Base-by-base conservation (phyloP, 257 asterid species). In the Solanum etuberosum region DNA sequence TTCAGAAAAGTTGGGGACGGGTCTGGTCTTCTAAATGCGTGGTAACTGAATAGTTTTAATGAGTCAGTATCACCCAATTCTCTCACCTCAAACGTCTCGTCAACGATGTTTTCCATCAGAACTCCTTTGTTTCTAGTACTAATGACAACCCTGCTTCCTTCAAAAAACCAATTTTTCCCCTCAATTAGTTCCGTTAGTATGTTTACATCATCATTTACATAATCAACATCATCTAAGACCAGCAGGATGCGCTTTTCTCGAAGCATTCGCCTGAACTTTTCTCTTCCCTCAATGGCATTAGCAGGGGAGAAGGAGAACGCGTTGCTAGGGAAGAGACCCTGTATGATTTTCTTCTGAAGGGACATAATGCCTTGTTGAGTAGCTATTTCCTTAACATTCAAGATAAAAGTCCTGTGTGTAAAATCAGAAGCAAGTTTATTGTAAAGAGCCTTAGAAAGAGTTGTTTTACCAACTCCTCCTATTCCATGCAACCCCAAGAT, bases 381-480 rank as follows among this genome's bases (percentile, higher is more conserved):
- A 54, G 37, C 73, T 37, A 38, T 89, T 80, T 90, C 92, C 40
- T 89, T 84, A 32, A 88, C 92, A 35, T 84, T 83, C 83, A 71
- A 86, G 73, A 90, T 76, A 83, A 90, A 90, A 76, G 86, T 21
- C 81, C 92, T 87, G 48, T 31, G 54, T 85, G 85, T 59, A 23
- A 88, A 90, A 46, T 88, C 73, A n/a, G 25, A 34, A 34, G 90
- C 87, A 48, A 90, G 89, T 88, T 86, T 90, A 80, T 90, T 90
- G 68, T 83, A 90, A 71, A 90, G 88, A 86, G 90, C 90, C 86
- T 86, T 88, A 72, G 88, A 80, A 59, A 88, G 86, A 18, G 92
- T 90, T 10, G 90, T 90, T 90, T 90, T 90, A 31, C 92, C 92
- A 46, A 90, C 86, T 80, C 92, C 92, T 42, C 90, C 92, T 81